Conservation (phyloP, 495 filamentous ascomycete genomes). For the Halenospora varia region DNA sequence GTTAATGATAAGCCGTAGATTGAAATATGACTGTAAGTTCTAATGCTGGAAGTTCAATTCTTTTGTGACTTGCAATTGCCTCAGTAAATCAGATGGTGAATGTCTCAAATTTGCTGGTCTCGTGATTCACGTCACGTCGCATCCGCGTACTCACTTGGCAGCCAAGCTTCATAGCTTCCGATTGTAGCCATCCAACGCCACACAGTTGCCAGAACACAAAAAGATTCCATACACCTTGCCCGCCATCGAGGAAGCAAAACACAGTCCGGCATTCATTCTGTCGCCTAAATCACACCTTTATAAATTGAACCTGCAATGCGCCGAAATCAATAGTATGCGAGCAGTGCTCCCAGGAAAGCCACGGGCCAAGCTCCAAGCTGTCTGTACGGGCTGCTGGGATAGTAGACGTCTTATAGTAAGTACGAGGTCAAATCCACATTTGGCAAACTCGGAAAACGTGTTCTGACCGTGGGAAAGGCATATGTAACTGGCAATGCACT, state of each 20-base stretch:
- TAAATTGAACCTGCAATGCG: conserved; percentile 14
- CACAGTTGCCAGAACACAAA: not conserved
- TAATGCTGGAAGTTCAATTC: not conserved
- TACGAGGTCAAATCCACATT: not conserved
- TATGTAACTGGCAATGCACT: conserved; percentile 90
- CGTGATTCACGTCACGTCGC: not conserved
- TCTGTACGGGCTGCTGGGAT: conserved; percentile 82
- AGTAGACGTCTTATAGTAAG: conserved; percentile 74
- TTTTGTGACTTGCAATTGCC: not conserved
- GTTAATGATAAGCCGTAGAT: not conserved
- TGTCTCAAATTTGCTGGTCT: not conserved
- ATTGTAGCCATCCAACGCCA: not conserved
- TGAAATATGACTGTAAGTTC: not conserved
- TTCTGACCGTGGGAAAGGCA: conserved; percentile 43
- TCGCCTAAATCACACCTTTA: not conserved
- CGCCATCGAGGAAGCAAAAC: not conserved
- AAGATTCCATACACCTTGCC: not conserved
- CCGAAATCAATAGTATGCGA: conserved; percentile 46
- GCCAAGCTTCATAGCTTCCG: not conserved
- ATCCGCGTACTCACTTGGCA: not conserved
- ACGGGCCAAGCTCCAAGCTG: conserved; percentile 82
- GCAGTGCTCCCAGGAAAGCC: conserved; percentile 88
- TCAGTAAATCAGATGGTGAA: not conserved
- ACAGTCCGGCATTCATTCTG: not conserved
- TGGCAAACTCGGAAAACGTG: not conserved